Conservation (phyloP, 2,329 filamentous ascomycete species). For the Pestalotiopsis sp. region DNA sequence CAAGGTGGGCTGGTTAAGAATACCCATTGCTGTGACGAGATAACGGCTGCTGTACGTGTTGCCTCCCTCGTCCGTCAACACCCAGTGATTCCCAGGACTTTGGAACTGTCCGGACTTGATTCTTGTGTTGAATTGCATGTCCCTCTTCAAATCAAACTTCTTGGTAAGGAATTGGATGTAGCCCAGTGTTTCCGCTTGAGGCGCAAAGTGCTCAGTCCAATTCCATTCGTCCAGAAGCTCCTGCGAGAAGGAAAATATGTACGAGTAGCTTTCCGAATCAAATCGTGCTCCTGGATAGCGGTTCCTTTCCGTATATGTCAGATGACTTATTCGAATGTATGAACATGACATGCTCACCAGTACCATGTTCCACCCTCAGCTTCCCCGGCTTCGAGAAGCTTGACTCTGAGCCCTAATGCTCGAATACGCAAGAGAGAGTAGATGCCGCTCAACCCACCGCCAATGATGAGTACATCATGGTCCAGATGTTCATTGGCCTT, state of each 20-base stretch:
- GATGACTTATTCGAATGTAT: neutral
- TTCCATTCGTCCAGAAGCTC: slow-evolving; percentile 43
- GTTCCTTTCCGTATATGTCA: slow-evolving; percentile 4
- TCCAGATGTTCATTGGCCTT: neutral
- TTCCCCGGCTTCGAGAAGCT: neutral
- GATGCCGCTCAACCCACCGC: slow-evolving; percentile 1
- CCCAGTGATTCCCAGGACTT: slow-evolving; percentile 22
- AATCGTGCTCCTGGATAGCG: slow-evolving; percentile 36
- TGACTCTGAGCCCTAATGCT: neutral
- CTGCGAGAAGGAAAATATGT: slow-evolving; percentile 43
- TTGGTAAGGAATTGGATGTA: slow-evolving; percentile 40
- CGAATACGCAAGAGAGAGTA: neutral
- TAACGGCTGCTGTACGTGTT: slow-evolving; percentile 25
- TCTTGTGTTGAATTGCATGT: slow-evolving; percentile 32
- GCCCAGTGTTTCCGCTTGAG: slow-evolving; percentile 35
- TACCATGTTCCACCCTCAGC: neutral
- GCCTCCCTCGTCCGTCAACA: slow-evolving; percentile 27
- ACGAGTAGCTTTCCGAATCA: slow-evolving; percentile 45
- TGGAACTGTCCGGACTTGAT: slow-evolving; percentile 16
- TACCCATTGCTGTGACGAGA: slow-evolving; percentile 29
- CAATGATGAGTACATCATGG: neutral
- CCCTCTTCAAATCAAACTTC: slow-evolving; percentile 34
- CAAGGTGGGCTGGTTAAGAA: slow-evolving; percentile 32
- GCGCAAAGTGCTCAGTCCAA: slow-evolving; percentile 37
- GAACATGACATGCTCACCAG: neutral